Conservation (phyloP, 805 yeast genomes). For the Millerozyma miso region DNA sequence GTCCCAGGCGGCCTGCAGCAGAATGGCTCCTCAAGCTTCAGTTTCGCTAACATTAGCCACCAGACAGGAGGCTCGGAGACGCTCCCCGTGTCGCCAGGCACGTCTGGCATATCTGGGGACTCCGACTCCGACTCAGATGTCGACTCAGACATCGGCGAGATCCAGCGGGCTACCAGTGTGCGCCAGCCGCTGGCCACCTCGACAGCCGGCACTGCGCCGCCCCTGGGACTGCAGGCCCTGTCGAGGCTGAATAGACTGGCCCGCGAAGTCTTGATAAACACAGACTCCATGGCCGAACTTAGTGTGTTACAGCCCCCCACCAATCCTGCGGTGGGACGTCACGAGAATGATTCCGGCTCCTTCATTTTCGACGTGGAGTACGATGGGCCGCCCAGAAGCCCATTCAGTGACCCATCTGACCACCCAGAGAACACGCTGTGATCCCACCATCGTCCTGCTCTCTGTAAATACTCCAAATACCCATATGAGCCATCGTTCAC, state of each 20-base stretch:
- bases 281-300: neutral
- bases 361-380: conserved; percentile 31
- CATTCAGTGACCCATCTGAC: conserved; percentile 25
- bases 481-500: too few species aligned
- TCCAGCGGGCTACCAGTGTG: conserved; percentile 37
- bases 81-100: conserved; percentile 5
- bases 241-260: conserved; percentile 4
- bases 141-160: conserved; percentile 45
- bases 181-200: conserved; percentile 11
- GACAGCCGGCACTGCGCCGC: conserved; percentile 1
- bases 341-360: conserved; percentile 14
- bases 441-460: too few species aligned
- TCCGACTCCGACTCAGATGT: conserved; percentile 34
- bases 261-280: neutral
- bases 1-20: neutral
- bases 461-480: too few species aligned
- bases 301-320: neutral
- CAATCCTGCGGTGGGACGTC: neutral
- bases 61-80: neutral
- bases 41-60: neutral
- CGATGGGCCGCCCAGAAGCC: conserved; percentile 18
- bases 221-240: conserved; percentile 2
- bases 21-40: neutral
- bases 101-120: too few species aligned
- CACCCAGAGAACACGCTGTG: too few species aligned